Conservation (phyloP, 2,329 filamentous ascomycete species). For the Alternaria conjuncta region DNA sequence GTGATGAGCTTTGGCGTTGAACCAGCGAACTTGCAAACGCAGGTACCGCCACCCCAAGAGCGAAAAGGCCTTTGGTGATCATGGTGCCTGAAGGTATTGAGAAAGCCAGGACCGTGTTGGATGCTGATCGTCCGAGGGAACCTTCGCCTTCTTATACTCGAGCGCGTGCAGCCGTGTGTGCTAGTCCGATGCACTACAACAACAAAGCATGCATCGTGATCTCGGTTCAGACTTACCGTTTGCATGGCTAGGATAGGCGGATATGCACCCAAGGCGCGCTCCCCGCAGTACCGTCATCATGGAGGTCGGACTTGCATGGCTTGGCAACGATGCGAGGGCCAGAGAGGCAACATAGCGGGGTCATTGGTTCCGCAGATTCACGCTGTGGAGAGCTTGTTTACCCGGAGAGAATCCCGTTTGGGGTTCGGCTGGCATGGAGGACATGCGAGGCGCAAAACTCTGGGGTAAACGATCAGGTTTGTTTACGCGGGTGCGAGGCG, state of each 20-base stretch:
- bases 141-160: conserved; percentile 16
- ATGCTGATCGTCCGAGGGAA: conserved; percentile 3
- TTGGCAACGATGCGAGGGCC: conserved; percentile 20
- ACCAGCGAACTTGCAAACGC: conserved; percentile 23
- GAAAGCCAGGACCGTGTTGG: conserved; percentile 3
- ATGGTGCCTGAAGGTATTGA: conserved; percentile 23
- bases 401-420: conserved; percentile 18
- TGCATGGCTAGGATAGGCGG: conserved; percentile 12
- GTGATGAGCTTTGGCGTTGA: conserved; percentile 26
- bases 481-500: conserved; percentile 1
- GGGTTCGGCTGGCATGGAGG: background rate
- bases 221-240: conserved; percentile 7
- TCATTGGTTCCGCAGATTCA: conserved; percentile 3
- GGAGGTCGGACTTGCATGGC: conserved; percentile 7
- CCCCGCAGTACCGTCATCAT: conserved; percentile 28
- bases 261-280: conserved; percentile 23
- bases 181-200: background rate
- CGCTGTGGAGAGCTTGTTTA: conserved; percentile 4
- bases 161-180: background rate
- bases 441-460: conserved; percentile 6
- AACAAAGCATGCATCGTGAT: conserved; percentile 3
- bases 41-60: conserved; percentile 29
- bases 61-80: conserved; percentile 30
- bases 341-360: conserved; percentile 22
- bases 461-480: conserved; percentile 11